Percentiles rank a stretch among this genome's conserved stretches.
These are phyloP conservation scores for Aurinia saxatilis DNA, from an alignment of 345 rosid species.

Conservation along the genomic window DNA sequence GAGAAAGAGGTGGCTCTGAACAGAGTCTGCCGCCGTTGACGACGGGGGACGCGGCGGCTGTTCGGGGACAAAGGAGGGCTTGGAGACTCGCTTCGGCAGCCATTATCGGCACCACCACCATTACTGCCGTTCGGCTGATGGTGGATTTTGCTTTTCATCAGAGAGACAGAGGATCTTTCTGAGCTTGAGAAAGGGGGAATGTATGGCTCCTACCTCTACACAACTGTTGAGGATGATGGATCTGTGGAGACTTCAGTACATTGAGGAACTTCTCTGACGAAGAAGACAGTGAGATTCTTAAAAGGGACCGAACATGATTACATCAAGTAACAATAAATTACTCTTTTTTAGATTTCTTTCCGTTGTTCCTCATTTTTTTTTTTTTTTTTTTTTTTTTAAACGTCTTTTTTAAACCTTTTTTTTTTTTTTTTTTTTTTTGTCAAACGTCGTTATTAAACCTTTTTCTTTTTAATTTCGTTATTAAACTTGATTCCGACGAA, in stretches of 20 bases:
- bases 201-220: constrained; percentile 5
- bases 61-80: constrained; percentile 69
- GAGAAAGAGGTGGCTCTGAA: constrained; percentile 45
- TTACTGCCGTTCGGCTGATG: constrained; percentile 25
- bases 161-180: not conserved
- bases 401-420: too few relatives aligned
- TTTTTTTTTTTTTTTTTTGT: too few relatives aligned
- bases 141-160: constrained; percentile 39
- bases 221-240: constrained; percentile 11
- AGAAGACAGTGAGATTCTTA: constrained; percentile 23
- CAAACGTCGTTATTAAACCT: too few relatives aligned
- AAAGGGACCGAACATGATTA: constrained; percentile 22
- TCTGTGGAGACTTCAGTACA: constrained; percentile 15
- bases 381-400: too few relatives aligned
- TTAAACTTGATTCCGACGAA: too few relatives aligned
- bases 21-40: constrained; percentile 56
- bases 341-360: not conserved
- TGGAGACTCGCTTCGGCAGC: constrained; percentile 43
- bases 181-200: not conserved
- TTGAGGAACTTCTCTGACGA: constrained; percentile 12
- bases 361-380: not conserved
- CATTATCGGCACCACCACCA: constrained; percentile 37
- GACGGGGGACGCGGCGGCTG: constrained; percentile 33
- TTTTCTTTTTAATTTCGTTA: too few relatives aligned
- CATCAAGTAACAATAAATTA: constrained; percentile 3